Evolutionary conservation across 2,329 filamentous ascomycete genomes (phyloP).

Genomic region (Clarireedia hainanense): DNA sequence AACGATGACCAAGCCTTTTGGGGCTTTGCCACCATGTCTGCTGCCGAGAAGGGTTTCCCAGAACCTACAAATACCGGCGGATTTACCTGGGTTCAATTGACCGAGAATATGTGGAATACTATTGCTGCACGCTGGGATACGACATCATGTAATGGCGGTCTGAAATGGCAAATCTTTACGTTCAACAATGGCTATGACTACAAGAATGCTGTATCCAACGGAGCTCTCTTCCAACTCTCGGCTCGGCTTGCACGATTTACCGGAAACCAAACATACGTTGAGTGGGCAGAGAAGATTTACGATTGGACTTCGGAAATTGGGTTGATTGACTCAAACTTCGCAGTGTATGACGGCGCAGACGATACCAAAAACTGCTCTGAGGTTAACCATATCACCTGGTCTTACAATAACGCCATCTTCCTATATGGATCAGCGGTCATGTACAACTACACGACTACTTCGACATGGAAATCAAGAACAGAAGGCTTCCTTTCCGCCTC

Average conservation of each 20-base stretch:
- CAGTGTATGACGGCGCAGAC: constrained; percentile 55
- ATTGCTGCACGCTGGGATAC: constrained; percentile 66
- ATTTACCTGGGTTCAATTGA: constrained; percentile 60
- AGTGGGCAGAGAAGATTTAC: constrained; percentile 61
- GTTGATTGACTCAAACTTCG: constrained; percentile 45
- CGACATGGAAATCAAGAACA: constrained; percentile 47
- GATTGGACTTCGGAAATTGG: constrained; percentile 54
- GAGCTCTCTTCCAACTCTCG: constrained; percentile 74
- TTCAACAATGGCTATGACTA: constrained; percentile 73
- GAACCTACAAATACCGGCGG: constrained; percentile 43
- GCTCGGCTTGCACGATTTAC: constrained; percentile 67
- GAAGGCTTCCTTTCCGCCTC: constrained; percentile 44
- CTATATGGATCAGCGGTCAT: constrained; percentile 57
- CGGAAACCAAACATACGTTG: constrained; percentile 54
- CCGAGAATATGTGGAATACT: constrained; percentile 64
- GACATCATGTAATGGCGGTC: constrained; percentile 58
- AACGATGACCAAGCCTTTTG: constrained; percentile 74
- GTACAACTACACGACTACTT: constrained; percentile 49
- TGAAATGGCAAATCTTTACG: constrained; percentile 75
- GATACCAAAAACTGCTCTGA: constrained; percentile 41
- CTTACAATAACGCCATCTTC: constrained; percentile 58
- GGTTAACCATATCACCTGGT: constrained; percentile 50
- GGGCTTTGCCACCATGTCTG: constrained; percentile 59
- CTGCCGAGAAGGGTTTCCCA: constrained; percentile 61
- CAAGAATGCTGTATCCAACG: constrained; percentile 77